phyloP scores from a whole-genome alignment of 495 filamentous ascomycete species.

The Pseudoneurospora amorphoporcata region DNA sequence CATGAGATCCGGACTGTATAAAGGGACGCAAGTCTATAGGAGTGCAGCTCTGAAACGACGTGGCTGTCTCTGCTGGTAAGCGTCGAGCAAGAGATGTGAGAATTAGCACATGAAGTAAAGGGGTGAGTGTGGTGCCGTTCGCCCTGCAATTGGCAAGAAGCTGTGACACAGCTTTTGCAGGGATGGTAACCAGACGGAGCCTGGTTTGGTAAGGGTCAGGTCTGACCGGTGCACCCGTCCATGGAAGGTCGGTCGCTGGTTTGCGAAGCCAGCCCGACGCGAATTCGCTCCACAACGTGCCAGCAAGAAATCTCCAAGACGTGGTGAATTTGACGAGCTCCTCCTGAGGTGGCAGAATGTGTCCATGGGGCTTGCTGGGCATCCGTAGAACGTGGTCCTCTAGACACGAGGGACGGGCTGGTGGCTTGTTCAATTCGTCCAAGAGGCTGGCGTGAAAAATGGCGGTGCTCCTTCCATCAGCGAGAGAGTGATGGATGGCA shows the following conservation, averaged over 20 bases:
- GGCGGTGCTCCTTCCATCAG: conserved; percentile 25
- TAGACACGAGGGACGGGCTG: conserved; percentile 1
- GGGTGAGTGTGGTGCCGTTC: conserved; percentile 23
- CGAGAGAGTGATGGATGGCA: conserved; percentile 24
- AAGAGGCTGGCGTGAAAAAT: conserved; percentile 25
- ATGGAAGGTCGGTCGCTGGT: conserved; percentile 5
- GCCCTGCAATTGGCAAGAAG: conserved; percentile 19
- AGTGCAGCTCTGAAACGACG: conserved; percentile 17
- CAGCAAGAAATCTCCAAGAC: conserved; percentile 14
- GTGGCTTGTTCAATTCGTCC: conserved; percentile 9
- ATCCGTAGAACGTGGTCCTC: conserved; percentile 8
- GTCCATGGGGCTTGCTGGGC: background rate
- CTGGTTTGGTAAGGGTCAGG: conserved; percentile 13
- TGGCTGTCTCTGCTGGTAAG: conserved; percentile 9
- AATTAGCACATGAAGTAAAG: conserved; percentile 21
- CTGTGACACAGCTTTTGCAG: conserved; percentile 1
- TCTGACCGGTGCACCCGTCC: conserved; percentile 20
- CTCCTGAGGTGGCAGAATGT: conserved; percentile 17
- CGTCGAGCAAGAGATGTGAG: conserved; percentile 15
- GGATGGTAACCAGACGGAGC: conserved; percentile 19
- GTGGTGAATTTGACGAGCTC: conserved; percentile 15
- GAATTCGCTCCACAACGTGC: conserved; percentile 15
- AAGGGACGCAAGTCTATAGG: conserved; percentile 24
- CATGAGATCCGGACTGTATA: background rate
- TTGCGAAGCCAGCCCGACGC: conserved; percentile 8